phyloP scores from a whole-genome alignment of 2,329 filamentous ascomycete species.

The Fusarium burgessii region DNA sequence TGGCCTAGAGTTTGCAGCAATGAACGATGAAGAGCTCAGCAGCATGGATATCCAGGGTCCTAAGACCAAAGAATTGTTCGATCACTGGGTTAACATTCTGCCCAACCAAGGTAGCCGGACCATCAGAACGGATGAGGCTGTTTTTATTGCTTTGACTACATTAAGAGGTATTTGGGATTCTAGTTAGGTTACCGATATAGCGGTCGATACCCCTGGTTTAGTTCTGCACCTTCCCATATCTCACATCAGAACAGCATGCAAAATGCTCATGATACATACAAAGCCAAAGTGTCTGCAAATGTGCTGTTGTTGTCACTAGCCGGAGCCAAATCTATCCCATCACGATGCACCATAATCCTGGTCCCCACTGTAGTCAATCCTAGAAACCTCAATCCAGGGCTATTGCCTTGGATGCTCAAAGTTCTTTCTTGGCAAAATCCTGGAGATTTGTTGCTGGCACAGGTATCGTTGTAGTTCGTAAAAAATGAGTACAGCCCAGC shows the following conservation, averaged over 20 bases:
- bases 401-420: slow-evolving; percentile 46
- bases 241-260: slow-evolving; percentile 14
- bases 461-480: slow-evolving; percentile 68
- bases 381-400: slow-evolving; percentile 40
- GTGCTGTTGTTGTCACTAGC: slow-evolving; percentile 46
- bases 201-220: slow-evolving; percentile 42
- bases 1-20: slow-evolving; percentile 80
- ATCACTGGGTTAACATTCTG: slow-evolving; percentile 85
- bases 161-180: slow-evolving; percentile 69
- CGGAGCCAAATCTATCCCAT: slow-evolving; percentile 39
- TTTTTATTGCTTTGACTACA: slow-evolving; percentile 80
- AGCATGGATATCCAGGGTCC: slow-evolving; percentile 72
- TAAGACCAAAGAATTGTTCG: slow-evolving; percentile 79
- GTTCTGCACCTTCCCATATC: slow-evolving; percentile 1
- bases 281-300: slow-evolving; percentile 47
- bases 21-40: slow-evolving; percentile 67
- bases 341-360: slow-evolving; percentile 44
- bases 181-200: slow-evolving; percentile 35
- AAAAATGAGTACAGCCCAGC: slow-evolving; percentile 78
- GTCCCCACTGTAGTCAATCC: slow-evolving; percentile 48
- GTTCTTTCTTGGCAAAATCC: slow-evolving; percentile 62
- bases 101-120: slow-evolving; percentile 84
- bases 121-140: slow-evolving; percentile 85
- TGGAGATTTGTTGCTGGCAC: slow-evolving; percentile 56
- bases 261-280: slow-evolving; percentile 42